Base-by-base conservation (phyloP, 208 protist genomes). In the Trypanosoma theileri region DNA sequence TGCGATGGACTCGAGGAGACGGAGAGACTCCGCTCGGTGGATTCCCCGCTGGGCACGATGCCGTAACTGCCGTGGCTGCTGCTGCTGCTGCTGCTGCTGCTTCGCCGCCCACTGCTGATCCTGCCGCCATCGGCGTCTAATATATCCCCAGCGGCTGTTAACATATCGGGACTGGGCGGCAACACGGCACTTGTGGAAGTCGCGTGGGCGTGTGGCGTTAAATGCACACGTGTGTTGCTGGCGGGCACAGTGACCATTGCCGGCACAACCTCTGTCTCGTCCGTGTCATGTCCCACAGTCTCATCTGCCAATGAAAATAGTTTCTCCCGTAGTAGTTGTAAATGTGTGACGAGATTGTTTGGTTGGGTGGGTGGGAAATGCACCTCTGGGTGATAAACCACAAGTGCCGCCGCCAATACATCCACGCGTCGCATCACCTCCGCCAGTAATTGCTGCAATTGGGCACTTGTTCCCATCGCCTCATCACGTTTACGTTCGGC, bases 241-340 rank as follows among this genome's bases (percentile, higher is more conserved):
- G 42, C 2, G 7, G 75, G 56, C 4, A 80, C 6, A 14, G 45
- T 44, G 0, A 80, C 61, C 41, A 45, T 28, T 17, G 60, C 26
- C 0, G 59, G 21, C 1, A 28, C 59, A 16, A 66, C 65, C 22
- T 40, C 46, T 8, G 45, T 48, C 40, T 48, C 21, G 0, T 42
- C 50, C 12, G 24, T 10, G 14, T 16, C 50, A 17, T 54, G 59
- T 0, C 57, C 64, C 16, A 74, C 48, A 2, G 76, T 67, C n/a
- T 92, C 86, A 45, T 81, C 80, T 1, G 86, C 82, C n/a, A 92
- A 66, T 0, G 77, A 77, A 0, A 92, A 54, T 41, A 86, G 56
- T 58, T 89, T 89, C 61, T 84, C 66, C 31, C 66, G 55, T 3
- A 92, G 54, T 22, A 88, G 56, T 6, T 76, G 67, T 55, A 84